Evolutionary conservation across 257 asterid genomes (phyloP), one percentile per base, ranked within the genome.

Genomic region (Primulina huaijiensis): DNA sequence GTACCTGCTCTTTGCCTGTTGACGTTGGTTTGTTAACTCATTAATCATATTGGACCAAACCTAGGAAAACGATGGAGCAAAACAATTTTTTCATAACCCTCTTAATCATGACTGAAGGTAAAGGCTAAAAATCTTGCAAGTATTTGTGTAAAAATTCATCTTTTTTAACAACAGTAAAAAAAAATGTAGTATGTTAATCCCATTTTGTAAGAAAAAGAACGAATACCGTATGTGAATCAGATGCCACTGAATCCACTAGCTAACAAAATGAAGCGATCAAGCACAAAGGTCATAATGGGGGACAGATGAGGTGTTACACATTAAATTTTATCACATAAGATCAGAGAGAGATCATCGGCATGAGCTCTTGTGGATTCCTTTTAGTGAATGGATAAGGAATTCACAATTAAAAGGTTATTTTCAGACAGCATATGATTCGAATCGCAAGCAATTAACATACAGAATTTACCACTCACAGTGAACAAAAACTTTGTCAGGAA

Each of bases 401-500:
- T 40, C 52, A 40, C 52, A 56, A 30, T 29, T 58, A 8, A 16
- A 43, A 64, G 19, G 29, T 17, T 50, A 6, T 5, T 59, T 27
- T 34, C 52, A 74, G 58, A 58, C 20, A 34, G 25, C 7, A 30
- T 64, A 23, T 29, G 38, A 33, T 55, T 25, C 58, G 64, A 58
- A 37, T 4, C 2, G 25, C 25, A 23, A 23, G 30, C 12, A 38
- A n/a, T 27, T 60, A 46, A 12, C 19, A 68, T 17, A 46, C 9
- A 60, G 55, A 72, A 75, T 50, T 69, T 59, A 66, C 40, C 56
- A 76, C 98, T 88, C 82, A 94, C 98, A 85, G 81, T 89, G 98
- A 78, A 89, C 99, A 62, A 73, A 88, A 62, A 94, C 93, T 83
- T 84, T 92, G 77, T 89, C 98, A 3, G 97, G 88, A 65, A 89